phyloP scores from a whole-genome alignment of 1,284 basidiomycete species.

The Melampsora larici-populina region DNA sequence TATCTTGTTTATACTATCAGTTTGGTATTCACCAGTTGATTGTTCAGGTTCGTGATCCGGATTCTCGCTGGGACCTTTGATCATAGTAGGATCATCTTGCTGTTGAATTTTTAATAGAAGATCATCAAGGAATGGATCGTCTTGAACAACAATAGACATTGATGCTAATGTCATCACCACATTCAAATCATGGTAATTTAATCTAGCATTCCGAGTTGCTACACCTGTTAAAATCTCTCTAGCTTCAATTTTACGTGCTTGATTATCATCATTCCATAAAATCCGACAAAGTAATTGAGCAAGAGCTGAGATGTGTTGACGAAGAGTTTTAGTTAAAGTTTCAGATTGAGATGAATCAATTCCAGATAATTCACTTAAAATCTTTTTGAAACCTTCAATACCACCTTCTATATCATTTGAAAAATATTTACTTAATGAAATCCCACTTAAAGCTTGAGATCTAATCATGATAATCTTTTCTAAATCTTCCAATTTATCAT shows the following conservation, averaged over 20 bases:
- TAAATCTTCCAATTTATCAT: constrained; percentile 44
- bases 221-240: constrained; percentile 13
- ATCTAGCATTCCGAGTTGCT: constrained; percentile 9
- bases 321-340: constrained; percentile 13
- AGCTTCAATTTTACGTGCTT: constrained; percentile 9
- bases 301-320: constrained; percentile 17
- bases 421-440: constrained; percentile 69
- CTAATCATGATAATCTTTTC: constrained; percentile 56
- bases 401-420: constrained; percentile 65
- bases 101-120: background rate
- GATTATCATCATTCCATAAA: constrained; percentile 22
- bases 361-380: constrained; percentile 59
- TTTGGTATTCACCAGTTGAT: background rate
- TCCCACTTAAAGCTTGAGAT: constrained; percentile 67
- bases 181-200: background rate
- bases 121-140: background rate
- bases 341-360: constrained; percentile 56
- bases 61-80: background rate
- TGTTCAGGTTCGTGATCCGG: constrained; percentile 1
- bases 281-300: constrained; percentile 18
- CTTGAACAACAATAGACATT: background rate
- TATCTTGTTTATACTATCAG: background rate
- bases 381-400: constrained; percentile 65
- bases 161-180: constrained; percentile 2
- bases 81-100: background rate